Conservation (phyloP, 176 grass and related monocot species). For the Dendrocalamus sinicus region DNA sequence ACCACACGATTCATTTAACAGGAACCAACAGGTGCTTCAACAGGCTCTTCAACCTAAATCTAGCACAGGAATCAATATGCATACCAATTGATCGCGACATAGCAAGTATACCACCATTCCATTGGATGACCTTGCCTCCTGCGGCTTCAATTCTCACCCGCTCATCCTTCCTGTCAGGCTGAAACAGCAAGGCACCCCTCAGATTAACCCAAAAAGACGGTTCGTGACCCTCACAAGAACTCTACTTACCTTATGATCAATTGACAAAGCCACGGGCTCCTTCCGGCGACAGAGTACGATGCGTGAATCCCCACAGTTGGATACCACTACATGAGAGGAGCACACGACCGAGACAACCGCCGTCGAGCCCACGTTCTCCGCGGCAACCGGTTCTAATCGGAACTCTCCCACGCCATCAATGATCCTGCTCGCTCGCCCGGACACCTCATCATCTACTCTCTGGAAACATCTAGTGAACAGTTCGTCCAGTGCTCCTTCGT, state of each 20-base stretch:
- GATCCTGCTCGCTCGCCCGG: slow-evolving; percentile 44
- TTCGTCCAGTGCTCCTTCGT: slow-evolving; percentile 62
- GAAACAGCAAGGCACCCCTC: not conserved
- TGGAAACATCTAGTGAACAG: slow-evolving; percentile 61
- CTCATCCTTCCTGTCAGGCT: slow-evolving; percentile 67
- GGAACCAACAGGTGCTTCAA: not conserved
- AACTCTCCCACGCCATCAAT: not conserved
- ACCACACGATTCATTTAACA: not conserved
- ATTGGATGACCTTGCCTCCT: slow-evolving; percentile 62
- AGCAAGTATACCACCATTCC: slow-evolving; percentile 69
- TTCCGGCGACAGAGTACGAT: slow-evolving; percentile 68
- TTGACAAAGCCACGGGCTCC: slow-evolving; percentile 57
- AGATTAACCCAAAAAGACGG: not conserved
- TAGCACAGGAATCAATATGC: not conserved
- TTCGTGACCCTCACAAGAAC: not conserved
- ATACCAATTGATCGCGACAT: slow-evolving; percentile 67
- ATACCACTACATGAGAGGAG: slow-evolving; percentile 66
- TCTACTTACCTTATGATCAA: slow-evolving; percentile 72
- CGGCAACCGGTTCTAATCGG: slow-evolving; percentile 33
- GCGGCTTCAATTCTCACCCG: slow-evolving; percentile 48
- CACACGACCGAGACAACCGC: slow-evolving; percentile 60
- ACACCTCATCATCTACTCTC: slow-evolving; percentile 70
- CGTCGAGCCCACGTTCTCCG: slow-evolving; percentile 72
- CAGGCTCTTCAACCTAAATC: not conserved
- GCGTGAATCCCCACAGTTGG: slow-evolving; percentile 77